Evolutionary conservation across 2,329 filamentous ascomycete species (phyloP).

Genomic region (Pseudocercospora fuligena): DNA sequence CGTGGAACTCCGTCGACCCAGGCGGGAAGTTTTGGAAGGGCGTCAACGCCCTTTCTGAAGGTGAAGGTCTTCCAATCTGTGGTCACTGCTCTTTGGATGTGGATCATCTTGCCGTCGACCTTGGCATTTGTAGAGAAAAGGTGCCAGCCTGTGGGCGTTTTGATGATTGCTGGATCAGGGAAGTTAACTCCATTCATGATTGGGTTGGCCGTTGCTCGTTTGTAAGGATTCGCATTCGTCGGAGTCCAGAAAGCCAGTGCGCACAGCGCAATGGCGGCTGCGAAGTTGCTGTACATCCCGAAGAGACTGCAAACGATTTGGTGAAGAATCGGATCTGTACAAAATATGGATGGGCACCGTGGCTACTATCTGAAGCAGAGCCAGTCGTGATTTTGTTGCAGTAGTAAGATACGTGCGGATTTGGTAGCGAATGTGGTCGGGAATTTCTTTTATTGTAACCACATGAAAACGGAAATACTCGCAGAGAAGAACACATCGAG

Average conservation of each 20-base stretch:
- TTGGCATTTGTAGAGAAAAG: constrained; percentile 46
- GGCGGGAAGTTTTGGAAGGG: constrained; percentile 55
- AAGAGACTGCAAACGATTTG: neutral
- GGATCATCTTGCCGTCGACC: constrained; percentile 39
- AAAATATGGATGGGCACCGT: neutral
- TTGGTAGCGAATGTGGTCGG: constrained; percentile 1
- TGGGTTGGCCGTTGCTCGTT: constrained; percentile 26
- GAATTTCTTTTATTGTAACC: neutral
- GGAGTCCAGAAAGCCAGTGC: constrained; percentile 5
- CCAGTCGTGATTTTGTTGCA: neutral
- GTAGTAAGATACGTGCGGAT: neutral
- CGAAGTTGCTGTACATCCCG: constrained; percentile 17
- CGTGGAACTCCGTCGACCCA: constrained; percentile 57
- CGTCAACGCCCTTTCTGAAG: constrained; percentile 49
- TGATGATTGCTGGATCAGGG: constrained; percentile 46
- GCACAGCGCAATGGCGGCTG: constrained; percentile 15
- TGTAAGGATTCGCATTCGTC: constrained; percentile 9
- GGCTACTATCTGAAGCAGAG: neutral
- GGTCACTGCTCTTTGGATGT: constrained; percentile 47
- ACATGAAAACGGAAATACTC: constrained; percentile 3
- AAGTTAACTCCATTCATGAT: constrained; percentile 51
- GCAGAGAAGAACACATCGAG: neutral
- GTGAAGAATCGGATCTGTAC: neutral
- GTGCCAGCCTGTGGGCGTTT: constrained; percentile 43
- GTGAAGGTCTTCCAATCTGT: constrained; percentile 43